Conservation (phyloP, 805 yeast genomes). For the Wickerhamomyces strasburgensis region DNA sequence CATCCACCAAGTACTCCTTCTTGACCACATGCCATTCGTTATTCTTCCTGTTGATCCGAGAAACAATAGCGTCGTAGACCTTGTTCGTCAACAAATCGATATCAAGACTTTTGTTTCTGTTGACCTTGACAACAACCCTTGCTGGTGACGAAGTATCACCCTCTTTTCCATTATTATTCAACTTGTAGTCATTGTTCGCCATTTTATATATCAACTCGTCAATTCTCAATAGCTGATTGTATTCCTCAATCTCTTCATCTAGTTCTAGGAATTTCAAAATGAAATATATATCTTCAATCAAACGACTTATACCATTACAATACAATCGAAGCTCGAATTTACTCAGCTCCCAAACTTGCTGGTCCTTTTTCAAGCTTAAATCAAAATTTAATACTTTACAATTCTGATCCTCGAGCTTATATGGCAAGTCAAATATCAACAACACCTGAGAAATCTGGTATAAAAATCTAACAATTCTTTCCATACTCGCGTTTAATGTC, state of each 20-base stretch:
- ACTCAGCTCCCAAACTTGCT: conserved; percentile 14
- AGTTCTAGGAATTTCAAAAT: conserved; percentile 13
- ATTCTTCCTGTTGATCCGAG: conserved; percentile 14
- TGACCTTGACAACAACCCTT: neutral
- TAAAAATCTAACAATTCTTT: conserved; percentile 15
- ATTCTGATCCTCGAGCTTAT: neutral
- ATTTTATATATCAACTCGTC: conserved; percentile 23
- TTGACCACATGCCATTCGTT: conserved; percentile 26
- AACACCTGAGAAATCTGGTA: conserved; percentile 15
- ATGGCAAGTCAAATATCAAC: conserved; percentile 2
- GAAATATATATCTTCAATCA: conserved; percentile 12
- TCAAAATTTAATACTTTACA: conserved; percentile 1
- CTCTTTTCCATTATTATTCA: neutral
- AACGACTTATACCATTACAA: conserved; percentile 11
- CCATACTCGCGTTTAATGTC: conserved; percentile 15
- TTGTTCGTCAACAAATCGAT: conserved; percentile 5
- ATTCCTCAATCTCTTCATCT: conserved; percentile 5
- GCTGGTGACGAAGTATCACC: neutral
- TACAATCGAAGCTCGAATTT: conserved; percentile 12
- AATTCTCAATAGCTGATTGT: conserved; percentile 14
- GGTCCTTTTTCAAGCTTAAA: conserved; percentile 3
- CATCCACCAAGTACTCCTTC: conserved; percentile 9
- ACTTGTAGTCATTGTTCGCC: conserved; percentile 16
- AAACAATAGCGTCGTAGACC: conserved; percentile 3
- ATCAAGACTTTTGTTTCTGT: conserved; percentile 3